Base-by-base conservation (phyloP, 2,329 filamentous ascomycete genomes). In the Alternaria sp. region DNA sequence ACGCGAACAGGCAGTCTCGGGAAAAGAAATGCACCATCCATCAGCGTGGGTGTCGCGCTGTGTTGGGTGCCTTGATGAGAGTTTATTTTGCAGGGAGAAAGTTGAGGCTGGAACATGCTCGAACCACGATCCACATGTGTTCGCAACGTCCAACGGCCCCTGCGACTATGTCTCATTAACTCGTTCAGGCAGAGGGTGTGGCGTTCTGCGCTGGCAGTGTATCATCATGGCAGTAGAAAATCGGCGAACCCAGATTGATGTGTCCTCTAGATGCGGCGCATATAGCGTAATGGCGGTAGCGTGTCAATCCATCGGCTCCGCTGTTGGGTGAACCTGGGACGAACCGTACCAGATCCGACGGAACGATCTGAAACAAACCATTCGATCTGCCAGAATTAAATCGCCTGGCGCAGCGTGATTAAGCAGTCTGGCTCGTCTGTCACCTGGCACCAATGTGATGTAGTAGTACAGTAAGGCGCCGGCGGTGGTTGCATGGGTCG, bases 241-340 rank as follows among this genome's bases (percentile, higher is more conserved):
- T 57, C 40, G 54, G 59, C 59, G 46, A 47, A 62, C 58, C 49
- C 26, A 58, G 59, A 62, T 65, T 59, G 44, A 64, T 67, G 25
- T 67, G 68, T 65, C 54, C 67, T 64, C 65, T 64, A 56, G 64
- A 65, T 36, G 61, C 59, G 64, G 66, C 68, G 68, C 66, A 66
- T 54, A 65, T 61, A 62, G 59, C 59, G 59, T 57, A 32, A 59
- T 59, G 36, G 36, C 46, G 44, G 44, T 62, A 62, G 55, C 60
- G 60, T 62, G 58, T 57, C 66, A 61, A 57, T 61, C 58, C 50
- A 60, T 59, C 59, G 66, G 55, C 52, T 60, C 68, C 66, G 68
- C 68, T 69, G 68, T 66, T 67, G 59, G 67, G 65, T 57, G 66
- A 70, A 70, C 67, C 64, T 70, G 66, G 66, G 55, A 68, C 67